Evolutionary conservation across 441 rosid genomes (phyloP).

Genomic region (Bruguiera hainesii): DNA sequence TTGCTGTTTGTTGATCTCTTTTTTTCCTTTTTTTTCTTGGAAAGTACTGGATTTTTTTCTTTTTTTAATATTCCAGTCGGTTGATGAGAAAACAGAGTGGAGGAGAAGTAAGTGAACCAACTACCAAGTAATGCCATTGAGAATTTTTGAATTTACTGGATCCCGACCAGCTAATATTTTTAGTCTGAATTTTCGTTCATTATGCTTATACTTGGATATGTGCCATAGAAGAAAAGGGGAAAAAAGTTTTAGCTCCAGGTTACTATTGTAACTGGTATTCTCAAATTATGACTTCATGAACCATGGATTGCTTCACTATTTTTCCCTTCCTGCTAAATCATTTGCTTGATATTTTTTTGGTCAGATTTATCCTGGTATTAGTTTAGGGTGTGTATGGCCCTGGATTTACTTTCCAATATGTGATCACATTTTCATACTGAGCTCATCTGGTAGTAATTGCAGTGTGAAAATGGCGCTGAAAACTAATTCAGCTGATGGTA

Average conservation of each 20-base stretch:
- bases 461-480: slow-evolving; percentile 69
- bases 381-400: not conserved
- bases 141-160: too few relatives aligned
- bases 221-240: not conserved
- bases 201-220: not conserved
- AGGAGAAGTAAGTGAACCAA: not conserved
- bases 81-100: too few relatives aligned
- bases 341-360: too few relatives aligned
- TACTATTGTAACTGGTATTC: not conserved
- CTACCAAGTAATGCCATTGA: too few relatives aligned
- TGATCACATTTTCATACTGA: not conserved
- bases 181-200: not conserved
- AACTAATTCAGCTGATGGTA: slow-evolving; percentile 58
- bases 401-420: not conserved
- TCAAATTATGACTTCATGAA: slow-evolving; percentile 1
- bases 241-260: not conserved
- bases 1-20: slow-evolving; percentile 1
- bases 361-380: too few relatives aligned
- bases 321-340: not conserved
- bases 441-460: slow-evolving; percentile 9
- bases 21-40: not conserved
- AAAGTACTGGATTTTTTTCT: not conserved
- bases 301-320: not conserved
- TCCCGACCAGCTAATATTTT: not conserved
- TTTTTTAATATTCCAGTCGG: too few relatives aligned